These are phyloP conservation scores for Gracilaria gracilis DNA, from an alignment of 23 red algal genomes.

Conservation along the genomic window DNA sequence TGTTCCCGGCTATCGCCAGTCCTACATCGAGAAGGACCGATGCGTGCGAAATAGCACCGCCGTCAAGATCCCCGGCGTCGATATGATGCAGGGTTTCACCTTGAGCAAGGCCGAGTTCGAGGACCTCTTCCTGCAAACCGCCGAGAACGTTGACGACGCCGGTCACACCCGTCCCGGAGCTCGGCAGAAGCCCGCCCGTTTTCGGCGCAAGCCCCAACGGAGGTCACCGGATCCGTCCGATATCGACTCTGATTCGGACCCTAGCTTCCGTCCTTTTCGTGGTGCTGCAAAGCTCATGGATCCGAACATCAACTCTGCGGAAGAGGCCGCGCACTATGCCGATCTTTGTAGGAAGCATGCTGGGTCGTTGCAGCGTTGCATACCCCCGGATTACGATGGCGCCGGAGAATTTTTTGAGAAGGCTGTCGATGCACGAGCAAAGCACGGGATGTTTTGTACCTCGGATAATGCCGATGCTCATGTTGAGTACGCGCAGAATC, in stretches of 20 bases:
- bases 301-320: constrained; percentile 25
- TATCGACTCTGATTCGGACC: not conserved
- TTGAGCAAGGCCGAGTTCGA: constrained; percentile 69
- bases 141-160: constrained; percentile 51
- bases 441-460: constrained; percentile 58
- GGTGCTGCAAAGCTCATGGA: constrained; percentile 33
- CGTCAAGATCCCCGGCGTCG: constrained; percentile 63
- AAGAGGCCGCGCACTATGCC: constrained; percentile 59
- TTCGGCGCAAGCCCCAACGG: constrained; percentile 23
- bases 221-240: not conserved
- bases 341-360: constrained; percentile 66
- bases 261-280: constrained; percentile 39
- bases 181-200: constrained; percentile 12
- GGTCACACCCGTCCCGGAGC: not conserved
- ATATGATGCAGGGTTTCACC: constrained; percentile 64
- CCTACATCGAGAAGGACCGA: constrained; percentile 77
- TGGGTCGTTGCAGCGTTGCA: constrained; percentile 41
- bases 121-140: constrained; percentile 67
- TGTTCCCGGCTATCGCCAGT: constrained; percentile 55
- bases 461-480: constrained; percentile 78
- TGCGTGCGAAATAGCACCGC: constrained; percentile 64
- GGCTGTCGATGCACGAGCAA: constrained; percentile 65
- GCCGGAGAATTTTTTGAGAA: constrained; percentile 77
- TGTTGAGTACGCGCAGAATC: constrained; percentile 74
- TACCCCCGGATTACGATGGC: constrained; percentile 69